A percentile compares a stretch with the other conserved stretches of the same genome.
Conservation (phyloP, 1,284 basidiomycete species). For the Neonothopanus nambi region DNA sequence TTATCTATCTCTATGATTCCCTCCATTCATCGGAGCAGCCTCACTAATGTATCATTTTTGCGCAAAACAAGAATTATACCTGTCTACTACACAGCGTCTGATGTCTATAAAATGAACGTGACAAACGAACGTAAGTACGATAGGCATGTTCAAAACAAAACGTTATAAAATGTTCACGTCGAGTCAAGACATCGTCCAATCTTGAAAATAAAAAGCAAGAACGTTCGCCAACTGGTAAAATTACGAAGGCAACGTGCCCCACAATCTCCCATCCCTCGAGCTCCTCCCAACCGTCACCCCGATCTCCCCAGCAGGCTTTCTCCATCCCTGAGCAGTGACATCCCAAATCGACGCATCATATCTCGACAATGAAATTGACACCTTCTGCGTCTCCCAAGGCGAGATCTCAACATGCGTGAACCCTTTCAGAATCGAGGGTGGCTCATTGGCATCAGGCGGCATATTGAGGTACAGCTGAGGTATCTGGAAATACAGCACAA, state of each 20-base stretch:
- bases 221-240: too few relatives aligned
- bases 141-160: too few relatives aligned
- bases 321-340: conserved; percentile 48
- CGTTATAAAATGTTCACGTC: too few relatives aligned
- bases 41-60: too few relatives aligned
- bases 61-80: too few relatives aligned
- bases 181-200: too few relatives aligned
- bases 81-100: too few relatives aligned
- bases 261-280: conserved; percentile 48
- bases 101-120: too few relatives aligned
- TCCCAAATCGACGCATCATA: conserved; percentile 69
- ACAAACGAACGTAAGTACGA: too few relatives aligned
- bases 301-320: conserved; percentile 43
- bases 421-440: conserved; percentile 64
- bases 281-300: conserved; percentile 53
- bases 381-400: conserved; percentile 46
- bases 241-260: conserved; percentile 35
- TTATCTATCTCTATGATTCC: too few relatives aligned
- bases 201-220: too few relatives aligned
- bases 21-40: too few relatives aligned
- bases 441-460: conserved; percentile 54
- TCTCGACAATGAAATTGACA: conserved; percentile 59
- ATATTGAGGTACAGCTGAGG: conserved; percentile 68
- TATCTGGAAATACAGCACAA: conserved; percentile 43
- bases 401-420: conserved; percentile 59